Percentiles rank a stretch among this genome's conserved stretches.
Conservation (phyloP, 495 filamentous ascomycete species). For the Arthonia radiata region DNA sequence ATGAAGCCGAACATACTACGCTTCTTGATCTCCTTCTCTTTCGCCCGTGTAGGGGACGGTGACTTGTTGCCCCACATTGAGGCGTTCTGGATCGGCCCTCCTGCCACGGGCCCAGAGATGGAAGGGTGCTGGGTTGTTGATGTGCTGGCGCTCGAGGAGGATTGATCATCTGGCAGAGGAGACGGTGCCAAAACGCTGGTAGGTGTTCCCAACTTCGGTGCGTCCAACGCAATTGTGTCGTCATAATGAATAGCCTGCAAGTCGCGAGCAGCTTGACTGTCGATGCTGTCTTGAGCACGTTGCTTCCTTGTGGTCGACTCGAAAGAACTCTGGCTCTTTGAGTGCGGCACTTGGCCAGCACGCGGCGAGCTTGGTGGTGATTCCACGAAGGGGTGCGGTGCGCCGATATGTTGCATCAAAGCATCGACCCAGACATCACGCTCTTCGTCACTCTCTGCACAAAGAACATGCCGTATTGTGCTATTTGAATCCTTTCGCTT, state of each 20-base stretch:
- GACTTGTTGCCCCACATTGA: conserved; percentile 64
- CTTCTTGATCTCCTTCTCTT: conserved; percentile 63
- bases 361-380: conserved; percentile 8
- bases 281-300: conserved; percentile 5
- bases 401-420: conserved; percentile 69
- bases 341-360: conserved; percentile 1
- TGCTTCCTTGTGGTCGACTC: background rate
- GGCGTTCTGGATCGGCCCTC: conserved; percentile 62
- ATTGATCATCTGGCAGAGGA: too few relatives aligned
- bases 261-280: conserved; percentile 18
- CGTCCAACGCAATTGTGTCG: conserved; percentile 46
- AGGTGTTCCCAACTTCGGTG: too few relatives aligned
- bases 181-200: too few relatives aligned
- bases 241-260: conserved; percentile 75
- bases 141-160: too few relatives aligned
- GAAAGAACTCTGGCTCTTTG: conserved; percentile 1
- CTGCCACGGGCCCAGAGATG: conserved; percentile 77
- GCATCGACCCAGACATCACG: conserved; percentile 85
- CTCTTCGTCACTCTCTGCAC: conserved; percentile 82
- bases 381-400: background rate
- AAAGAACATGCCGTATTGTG: conserved; percentile 81
- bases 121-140: too few relatives aligned
- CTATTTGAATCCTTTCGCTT: conserved; percentile 88
- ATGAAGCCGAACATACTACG: conserved; percentile 89
- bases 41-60: conserved; percentile 23